Evolutionary conservation across 345 rosid species (phyloP), one percentile per base, ranked within the genome.

Genomic region (Garcia nutans): DNA sequence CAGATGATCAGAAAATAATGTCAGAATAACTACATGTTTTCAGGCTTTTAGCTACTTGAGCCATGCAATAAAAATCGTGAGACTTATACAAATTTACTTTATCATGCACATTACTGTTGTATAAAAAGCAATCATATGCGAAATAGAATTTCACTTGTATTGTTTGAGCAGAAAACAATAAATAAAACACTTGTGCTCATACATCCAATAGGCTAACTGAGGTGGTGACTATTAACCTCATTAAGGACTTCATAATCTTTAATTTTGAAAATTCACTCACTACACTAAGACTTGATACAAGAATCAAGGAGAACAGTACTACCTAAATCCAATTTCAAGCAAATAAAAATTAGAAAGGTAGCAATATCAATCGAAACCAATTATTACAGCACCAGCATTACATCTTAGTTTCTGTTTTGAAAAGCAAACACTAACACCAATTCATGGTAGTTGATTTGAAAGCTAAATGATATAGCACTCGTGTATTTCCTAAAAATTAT

Each of bases 1-100:
- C 71, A 37, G 13, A 59, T 68, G 11, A n/a, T 66, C 60, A 71
- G 68, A 68, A 52, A 73, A 70, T 58, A 67, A 69, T 8, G 26
- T 26, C 54, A 55, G 60, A 16, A 31, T 13, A 23, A n/a, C 76
- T 33, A 2, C 20, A 20, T 20, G 12, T 44, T 22, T 26, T 24
- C 24, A 23, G 58, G 31, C 56, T 50, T 28, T 68, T 13, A 68
- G 52, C 67, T 17, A 49, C 17, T 23, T 23, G 6, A 1, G 63
- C 33, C 33, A 23, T 0, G 8, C 22, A 22, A 59, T 10, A 9
- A 23, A 23, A 10, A 23, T 59, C 10, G 20, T 56, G 24, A 4
- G 22, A 58, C 6, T 59, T 59, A 23, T 37, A 37, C 6, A 6
- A 37, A 33, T 37, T 37, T 24, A 22, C 10, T 6, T 59, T 23